phyloP scores from a whole-genome alignment of 129 eudicot genomes.

The sunflower (Helianthus annuus) region DNA sequence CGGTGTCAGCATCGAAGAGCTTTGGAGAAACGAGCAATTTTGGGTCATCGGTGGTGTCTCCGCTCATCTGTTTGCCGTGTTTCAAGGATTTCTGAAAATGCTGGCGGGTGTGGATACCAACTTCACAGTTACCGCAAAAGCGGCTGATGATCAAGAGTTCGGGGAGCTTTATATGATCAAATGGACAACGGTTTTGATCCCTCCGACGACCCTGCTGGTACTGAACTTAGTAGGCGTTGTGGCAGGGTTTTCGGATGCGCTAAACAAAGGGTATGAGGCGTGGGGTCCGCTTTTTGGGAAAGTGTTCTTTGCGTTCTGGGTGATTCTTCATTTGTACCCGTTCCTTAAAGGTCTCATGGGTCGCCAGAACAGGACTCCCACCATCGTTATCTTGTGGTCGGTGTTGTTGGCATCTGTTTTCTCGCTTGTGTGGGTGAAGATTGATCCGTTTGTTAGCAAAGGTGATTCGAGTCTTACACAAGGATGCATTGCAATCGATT shows the following conservation, averaged over 20 bases:
- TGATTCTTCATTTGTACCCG: constrained; percentile 89
- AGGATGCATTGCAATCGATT: constrained; percentile 84
- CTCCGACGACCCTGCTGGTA: constrained; percentile 85
- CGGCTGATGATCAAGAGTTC: constrained; percentile 87
- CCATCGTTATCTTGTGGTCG: constrained; percentile 90
- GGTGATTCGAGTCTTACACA: constrained; percentile 43
- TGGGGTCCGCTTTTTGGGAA: constrained; percentile 99
- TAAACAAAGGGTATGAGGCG: constrained; percentile 87
- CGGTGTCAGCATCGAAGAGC: constrained; percentile 89
- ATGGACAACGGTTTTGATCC: constrained; percentile 95
- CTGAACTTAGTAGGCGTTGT: constrained; percentile 91
- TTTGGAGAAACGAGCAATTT: constrained; percentile 98
- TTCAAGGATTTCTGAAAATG: constrained; percentile 95
- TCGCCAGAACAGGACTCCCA: constrained; percentile 90
- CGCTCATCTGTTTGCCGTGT: constrained; percentile 95
- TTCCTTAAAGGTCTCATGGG: constrained; percentile 98
- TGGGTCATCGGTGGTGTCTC: constrained; percentile 99
- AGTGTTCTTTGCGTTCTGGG: constrained; percentile 96
- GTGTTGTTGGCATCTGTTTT: constrained; percentile 91
- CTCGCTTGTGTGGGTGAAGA: constrained; percentile 97
- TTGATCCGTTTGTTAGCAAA: constrained; percentile 81
- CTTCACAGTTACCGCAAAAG: constrained; percentile 88
- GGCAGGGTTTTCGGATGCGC: constrained; percentile 93
- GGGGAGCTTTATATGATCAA: constrained; percentile 89
- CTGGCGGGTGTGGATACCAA: constrained; percentile 90